phyloP scores from a whole-genome alignment of 805 yeast species.

The Wickerhamiella brachini region DNA sequence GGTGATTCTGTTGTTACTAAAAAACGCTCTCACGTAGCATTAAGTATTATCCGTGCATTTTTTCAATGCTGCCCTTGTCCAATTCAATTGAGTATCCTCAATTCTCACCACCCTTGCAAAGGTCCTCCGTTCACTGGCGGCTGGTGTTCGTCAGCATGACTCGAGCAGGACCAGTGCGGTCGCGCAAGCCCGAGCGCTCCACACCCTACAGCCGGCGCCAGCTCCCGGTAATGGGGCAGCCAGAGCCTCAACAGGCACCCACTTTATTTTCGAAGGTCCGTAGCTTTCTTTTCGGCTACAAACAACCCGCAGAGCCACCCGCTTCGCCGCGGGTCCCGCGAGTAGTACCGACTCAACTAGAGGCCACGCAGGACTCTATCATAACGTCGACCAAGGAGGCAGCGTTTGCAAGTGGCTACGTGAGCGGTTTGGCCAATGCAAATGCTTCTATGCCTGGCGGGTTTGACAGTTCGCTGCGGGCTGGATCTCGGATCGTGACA shows the following conservation, averaged over 20 bases:
- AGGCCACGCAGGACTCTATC: neutral
- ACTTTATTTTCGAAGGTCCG: neutral
- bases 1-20: constrained; percentile 6
- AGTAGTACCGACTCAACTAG: neutral
- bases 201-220: neutral
- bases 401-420: neutral
- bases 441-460: neutral
- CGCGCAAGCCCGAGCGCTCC: neutral
- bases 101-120: too few relatives aligned
- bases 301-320: neutral
- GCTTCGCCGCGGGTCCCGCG: neutral
- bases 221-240: neutral
- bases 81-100: neutral
- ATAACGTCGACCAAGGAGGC: neutral
- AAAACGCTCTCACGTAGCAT: neutral
- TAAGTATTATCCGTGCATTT: neutral
- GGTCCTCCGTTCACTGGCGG: too few relatives aligned
- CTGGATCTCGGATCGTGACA: neutral
- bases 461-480: neutral
- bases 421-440: neutral
- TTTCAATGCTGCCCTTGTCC: neutral
- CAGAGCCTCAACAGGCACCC: neutral
- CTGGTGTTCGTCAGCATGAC: neutral
- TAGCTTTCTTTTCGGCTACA: neutral
- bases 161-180: neutral